A percentile compares a stretch with the other conserved stretches of the same genome.
Conservation (phyloP, 768 basidiomycete genomes). For the Leucocoprinus leucothites region DNA sequence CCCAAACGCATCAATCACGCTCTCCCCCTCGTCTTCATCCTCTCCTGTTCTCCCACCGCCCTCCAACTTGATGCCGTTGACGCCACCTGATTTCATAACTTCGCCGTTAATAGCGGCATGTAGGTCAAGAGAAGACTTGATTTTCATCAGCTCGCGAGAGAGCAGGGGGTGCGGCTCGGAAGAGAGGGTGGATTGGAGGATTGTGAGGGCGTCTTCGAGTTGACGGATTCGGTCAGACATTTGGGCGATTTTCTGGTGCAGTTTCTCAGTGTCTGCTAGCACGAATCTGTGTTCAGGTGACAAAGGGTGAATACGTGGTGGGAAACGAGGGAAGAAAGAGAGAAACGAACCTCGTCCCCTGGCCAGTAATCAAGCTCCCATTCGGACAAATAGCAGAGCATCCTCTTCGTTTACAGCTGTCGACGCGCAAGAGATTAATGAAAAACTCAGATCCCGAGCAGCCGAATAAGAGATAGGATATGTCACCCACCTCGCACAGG, state of each 20-base stretch:
- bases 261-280: constrained; percentile 65
- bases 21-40: constrained; percentile 38
- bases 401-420: constrained; percentile 65
- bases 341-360: constrained; percentile 63
- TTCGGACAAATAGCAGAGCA: constrained; percentile 80
- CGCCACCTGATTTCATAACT: constrained; percentile 19
- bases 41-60: constrained; percentile 13
- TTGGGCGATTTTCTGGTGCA: constrained; percentile 62
- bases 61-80: background rate
- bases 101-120: constrained; percentile 50
- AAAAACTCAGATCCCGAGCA: background rate
- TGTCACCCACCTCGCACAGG: constrained; percentile 43
- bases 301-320: constrained; percentile 1
- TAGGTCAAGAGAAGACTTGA: constrained; percentile 69
- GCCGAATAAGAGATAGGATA: background rate
- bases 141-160: constrained; percentile 53
- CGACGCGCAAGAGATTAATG: background rate
- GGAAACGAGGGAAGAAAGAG: background rate
- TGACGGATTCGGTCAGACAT: constrained; percentile 73
- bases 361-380: constrained; percentile 72
- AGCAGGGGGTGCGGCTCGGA: constrained; percentile 59
- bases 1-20: constrained; percentile 67
- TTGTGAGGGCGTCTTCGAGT: constrained; percentile 64
- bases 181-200: constrained; percentile 47
- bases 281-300: constrained; percentile 46